Base-by-base conservation (phyloP, 768 basidiomycete species). In the Tylopilus sp. region DNA sequence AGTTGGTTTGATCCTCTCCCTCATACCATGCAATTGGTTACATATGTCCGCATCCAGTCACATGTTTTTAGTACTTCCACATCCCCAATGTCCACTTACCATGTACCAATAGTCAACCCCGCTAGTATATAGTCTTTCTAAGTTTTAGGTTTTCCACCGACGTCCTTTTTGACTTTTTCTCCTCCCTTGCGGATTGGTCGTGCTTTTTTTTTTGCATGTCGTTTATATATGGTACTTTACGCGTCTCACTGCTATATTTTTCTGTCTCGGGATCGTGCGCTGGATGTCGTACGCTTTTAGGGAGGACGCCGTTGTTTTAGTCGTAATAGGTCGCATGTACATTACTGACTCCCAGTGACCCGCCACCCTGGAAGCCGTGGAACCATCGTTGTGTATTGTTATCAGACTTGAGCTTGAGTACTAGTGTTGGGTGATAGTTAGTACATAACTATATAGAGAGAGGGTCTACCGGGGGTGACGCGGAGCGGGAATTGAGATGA, bases 31-130 rank as follows among this genome's bases (percentile, higher is more conserved):
- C n/a, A n/a, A n/a, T 52, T 57, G 55, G 48, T 48, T 44, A 50
- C 55, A 57, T 45, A 22, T 52, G 42, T 52, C 64, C 42, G 45
- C 63, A 63, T 65, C 46, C 55, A 40, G 54, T 58, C 60, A 52
- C 52, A 52, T 63, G 56, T 65, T 52, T 51, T 55, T 44, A 53
- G 35, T 65, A 55, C 45, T 52, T 50, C 44, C 55, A 64, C 61
- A 53, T 57, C 51, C 46, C 52, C 56, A 56, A 53, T 66, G 62
- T 68, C 56, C 59, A 69, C 56, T 64, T 69, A 70, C 62, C 57
- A 47, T 68, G 67, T 68, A 68, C 58, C 48, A 60, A 26, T 69
- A 68, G 68, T 68, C 48, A 43, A 57, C 25, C 64, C 47, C 51
- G 38, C 36, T 68, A 66, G 63, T 65, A 63, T 66, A 64, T 66